These are phyloP conservation scores for Garcia nutans DNA, from an alignment of 345 rosid genomes.

Conservation along the genomic window DNA sequence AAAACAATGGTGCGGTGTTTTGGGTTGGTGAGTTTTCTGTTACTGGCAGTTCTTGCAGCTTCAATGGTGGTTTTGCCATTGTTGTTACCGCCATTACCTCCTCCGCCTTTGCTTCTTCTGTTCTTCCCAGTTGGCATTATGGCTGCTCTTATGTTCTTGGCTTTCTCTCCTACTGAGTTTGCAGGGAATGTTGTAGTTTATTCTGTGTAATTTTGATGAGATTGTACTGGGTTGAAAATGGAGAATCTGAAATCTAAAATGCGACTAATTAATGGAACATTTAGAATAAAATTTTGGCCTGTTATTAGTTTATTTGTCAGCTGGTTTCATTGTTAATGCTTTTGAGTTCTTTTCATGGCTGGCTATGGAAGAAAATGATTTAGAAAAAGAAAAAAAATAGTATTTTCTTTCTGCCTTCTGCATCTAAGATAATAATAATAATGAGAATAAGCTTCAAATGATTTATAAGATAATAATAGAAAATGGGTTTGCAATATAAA, in stretches of 20 bases:
- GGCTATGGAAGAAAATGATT: background rate
- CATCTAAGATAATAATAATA: no score
- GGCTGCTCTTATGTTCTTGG: slow-evolving; percentile 65
- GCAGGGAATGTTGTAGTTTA: slow-evolving; percentile 15
- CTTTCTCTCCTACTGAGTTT: slow-evolving; percentile 46
- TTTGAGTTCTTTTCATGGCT: background rate
- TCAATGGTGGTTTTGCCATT: slow-evolving; percentile 57
- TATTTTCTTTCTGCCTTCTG: background rate
- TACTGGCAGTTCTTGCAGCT: slow-evolving; percentile 40
- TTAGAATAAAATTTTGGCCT: background rate
- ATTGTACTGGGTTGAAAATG: background rate
- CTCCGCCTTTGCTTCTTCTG: slow-evolving; percentile 55
- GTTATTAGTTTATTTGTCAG: background rate
- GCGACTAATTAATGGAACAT: background rate
- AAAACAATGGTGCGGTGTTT: slow-evolving; percentile 32
- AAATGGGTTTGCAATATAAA: background rate
- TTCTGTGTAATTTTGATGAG: background rate
- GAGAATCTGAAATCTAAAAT: background rate
- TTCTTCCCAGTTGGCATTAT: slow-evolving; percentile 62
- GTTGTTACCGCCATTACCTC: slow-evolving; percentile 68
- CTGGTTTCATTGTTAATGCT: background rate
- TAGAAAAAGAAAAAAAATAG: background rate
- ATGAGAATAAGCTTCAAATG: background rate
- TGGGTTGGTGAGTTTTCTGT: slow-evolving; percentile 30
- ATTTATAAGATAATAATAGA: background rate